Evolutionary conservation across 768 basidiomycete species (phyloP), one percentile per base, ranked within the genome.

Genomic region (Saitozyma sp.): DNA sequence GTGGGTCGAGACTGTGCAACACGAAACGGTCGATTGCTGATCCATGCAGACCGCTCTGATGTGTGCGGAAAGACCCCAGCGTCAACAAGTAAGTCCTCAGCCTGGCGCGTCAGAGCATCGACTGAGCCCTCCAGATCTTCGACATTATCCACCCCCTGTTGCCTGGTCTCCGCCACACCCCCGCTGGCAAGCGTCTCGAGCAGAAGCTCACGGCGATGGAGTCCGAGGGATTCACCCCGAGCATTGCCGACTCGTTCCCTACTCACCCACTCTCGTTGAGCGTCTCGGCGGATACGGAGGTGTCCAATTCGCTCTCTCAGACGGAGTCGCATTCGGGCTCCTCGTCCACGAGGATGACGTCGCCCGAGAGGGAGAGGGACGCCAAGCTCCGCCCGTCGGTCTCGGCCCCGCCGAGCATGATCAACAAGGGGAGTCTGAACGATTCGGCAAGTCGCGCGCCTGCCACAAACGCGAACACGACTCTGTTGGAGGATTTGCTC

Each of bases 151-250:
- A 49, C 4, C 54, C 67, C 8, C 13, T 68, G 17, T 37, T 75
- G 13, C 64, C 56, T 16, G 40, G 54, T 8, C 57, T 75, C 54
- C 64, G 69, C 10, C 65, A 68, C 56, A 71, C 71, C 8, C 74
- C 74, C 2, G 71, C 70, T 11, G 74, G 74, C 14, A 70, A 68
- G 58, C 65, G 69, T 40, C 63, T 75, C 41, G 64, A 67, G n/a
- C 46, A 13, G 6, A 53, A 53, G 11, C 52, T 75, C 53, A 19
- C 16, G 38, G 62, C 53, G 38, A 59, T 67, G 61, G 58, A 59
- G 48, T n/a, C n/a, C 5, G 62, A 67, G 11, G 61, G 65, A 20
- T 41, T 45, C 56, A 63, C 20, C 53, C 59, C 50, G 41, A 61
- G 58, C 48, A 17, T 49, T 46, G 45, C 61, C 14, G 50, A 61